Evolutionary conservation across 305 asterid species (phyloP), one percentile per base, ranked within the genome.

Genomic region (Plantago lanceolata): DNA sequence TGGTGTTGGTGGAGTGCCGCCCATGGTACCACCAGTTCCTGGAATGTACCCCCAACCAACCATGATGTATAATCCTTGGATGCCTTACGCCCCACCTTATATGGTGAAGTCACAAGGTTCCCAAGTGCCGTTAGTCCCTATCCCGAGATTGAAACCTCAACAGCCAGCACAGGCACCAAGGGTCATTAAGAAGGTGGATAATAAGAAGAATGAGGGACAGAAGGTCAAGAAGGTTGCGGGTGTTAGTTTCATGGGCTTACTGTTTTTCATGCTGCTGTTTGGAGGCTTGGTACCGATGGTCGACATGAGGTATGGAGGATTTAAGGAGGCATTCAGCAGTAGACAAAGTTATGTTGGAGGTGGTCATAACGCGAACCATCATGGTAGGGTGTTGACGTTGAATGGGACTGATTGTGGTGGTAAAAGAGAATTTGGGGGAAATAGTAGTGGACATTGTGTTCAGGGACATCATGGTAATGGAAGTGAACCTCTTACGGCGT

Each of bases 141-240:
- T 89, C 64, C 97, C 97, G 0, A 87, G 82, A 80, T 70, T 84
- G 88, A 83, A 78, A 66, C 75, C 87, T 0, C 82, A 75, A 57
- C 85, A 71, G 31, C 60, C 71, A 29, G 62, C 60, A 26, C 58
- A 81, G 14, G 68, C 73, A 0, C 79, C 82, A 0, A 87, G 74
- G 73, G 66, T 48, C 31, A 79, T 67, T 69, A 85, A 81, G 84
- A 88, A 81, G 74, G 67, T 51, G 0, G 92, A 84, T 62, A 58
- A 61, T 66, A 89, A 82, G 84, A 88, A 82, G 78, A 75, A 63
- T 6, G 86, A 75, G 66, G 80, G 76, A 65, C 59, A 64, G n/a
- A 90, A 84, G 73, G 85, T 77, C n/a, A 90, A 90, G 76, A 90
- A 82, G 76, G 92, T 90, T 66, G 96, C 97, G 0, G 77, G 96